Evolutionary conservation across 805 yeast genomes (phyloP), one percentile per base, ranked within the genome.

Genomic region (Zygoascus biomembranicola): DNA sequence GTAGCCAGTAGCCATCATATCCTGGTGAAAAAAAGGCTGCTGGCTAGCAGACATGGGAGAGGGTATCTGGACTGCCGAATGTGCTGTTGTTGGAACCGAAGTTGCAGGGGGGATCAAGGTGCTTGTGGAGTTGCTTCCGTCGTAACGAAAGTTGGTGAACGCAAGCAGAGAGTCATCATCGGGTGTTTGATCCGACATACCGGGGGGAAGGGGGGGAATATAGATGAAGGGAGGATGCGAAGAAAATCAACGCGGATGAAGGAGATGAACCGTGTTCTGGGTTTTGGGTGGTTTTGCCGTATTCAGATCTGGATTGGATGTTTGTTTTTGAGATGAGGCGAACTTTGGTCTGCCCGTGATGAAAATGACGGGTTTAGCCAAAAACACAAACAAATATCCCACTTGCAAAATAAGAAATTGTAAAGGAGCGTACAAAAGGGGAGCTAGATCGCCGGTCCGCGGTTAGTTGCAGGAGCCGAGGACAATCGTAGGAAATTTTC

Each of bases 91-190:
- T n/a, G 26, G 10, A 43, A 37, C 10, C 41, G 23, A 19, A n/a
- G 39, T 13, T 18, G 32, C 16, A 11, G 19, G 16, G 48, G 43
- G 43, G 11, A 20, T 35, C 39, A 8, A 35, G 16, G 39, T 35
- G 39, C 39, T 35, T 5, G 39, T 35, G 13, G 39, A n/a, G 16
- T 35, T 35, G 39, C 39, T 35, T 35, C 39, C 23, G 14, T 52
- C 45, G 28, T 52, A 47, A 14, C 45, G 50, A 42, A 47, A 41
- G 49, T 42, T 49, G 42, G 48, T 43, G 50, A 57, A 57, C 39
- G 57, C 57, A 44, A 57, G 50, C 18, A 56, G 50, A 52, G 52
- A 49, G 49, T 55, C 55, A 26, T 57, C 59, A 32, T 52, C 53
- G 32, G 49, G 43, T 11, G 48, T 46, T 26, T 49, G 58, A 47